Conservation (phyloP, 2,329 filamentous ascomycete species). For the Trichophyton mentagrophytes region DNA sequence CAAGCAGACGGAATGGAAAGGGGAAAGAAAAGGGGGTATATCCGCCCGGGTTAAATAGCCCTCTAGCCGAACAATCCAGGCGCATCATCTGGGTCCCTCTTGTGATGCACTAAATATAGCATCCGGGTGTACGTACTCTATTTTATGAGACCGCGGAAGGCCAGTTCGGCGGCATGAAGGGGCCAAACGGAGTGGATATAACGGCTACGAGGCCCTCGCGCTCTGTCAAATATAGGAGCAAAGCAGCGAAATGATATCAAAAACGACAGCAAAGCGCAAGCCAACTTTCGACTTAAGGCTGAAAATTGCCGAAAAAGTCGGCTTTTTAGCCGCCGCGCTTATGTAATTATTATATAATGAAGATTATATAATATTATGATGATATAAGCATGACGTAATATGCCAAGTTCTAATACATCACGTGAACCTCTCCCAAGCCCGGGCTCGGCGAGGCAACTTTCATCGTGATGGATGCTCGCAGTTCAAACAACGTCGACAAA, state of each 20-base stretch:
- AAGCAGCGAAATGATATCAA: neutral
- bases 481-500: neutral
- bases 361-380: neutral
- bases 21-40: neutral
- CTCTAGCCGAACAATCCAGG: neutral
- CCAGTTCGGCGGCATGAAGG: neutral
- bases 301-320: neutral
- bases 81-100: neutral
- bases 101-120: conserved; percentile 2
- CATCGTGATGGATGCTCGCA: neutral
- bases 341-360: neutral
- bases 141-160: neutral
- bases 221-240: neutral
- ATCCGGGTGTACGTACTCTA: neutral
- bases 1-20: neutral
- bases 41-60: neutral
- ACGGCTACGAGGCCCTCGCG: neutral
- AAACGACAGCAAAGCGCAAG: neutral
- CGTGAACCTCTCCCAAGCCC: neutral
- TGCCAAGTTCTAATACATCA: neutral
- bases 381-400: neutral
- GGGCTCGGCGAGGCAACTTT: neutral
- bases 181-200: neutral
- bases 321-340: neutral
- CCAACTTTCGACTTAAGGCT: neutral